Evolutionary conservation across 441 rosid species (phyloP).

Genomic region (Breynia disticha): DNA sequence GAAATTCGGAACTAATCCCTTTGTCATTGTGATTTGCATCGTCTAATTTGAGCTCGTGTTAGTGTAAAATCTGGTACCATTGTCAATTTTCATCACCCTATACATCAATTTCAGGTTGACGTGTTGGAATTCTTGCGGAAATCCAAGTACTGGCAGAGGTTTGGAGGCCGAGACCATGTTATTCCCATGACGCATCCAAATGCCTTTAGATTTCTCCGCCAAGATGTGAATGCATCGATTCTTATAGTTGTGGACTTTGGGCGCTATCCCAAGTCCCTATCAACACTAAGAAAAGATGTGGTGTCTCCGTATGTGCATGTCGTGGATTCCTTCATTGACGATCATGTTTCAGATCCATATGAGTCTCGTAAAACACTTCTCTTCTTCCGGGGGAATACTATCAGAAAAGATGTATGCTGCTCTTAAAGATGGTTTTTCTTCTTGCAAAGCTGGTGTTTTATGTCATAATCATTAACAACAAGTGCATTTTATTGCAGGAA

Average conservation of each 20-base stretch:
- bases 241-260: slow-evolving; percentile 88
- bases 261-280: slow-evolving; percentile 58
- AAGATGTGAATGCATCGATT: slow-evolving; percentile 75
- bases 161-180: slow-evolving; percentile 90
- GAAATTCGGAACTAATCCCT: background rate
- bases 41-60: no score
- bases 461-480: slow-evolving; percentile 12
- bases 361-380: slow-evolving; percentile 68
- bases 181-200: slow-evolving; percentile 98
- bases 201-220: slow-evolving; percentile 88
- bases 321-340: slow-evolving; percentile 60
- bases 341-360: slow-evolving; percentile 46
- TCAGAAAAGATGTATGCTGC: slow-evolving; percentile 65
- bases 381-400: slow-evolving; percentile 84
- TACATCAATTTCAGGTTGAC: slow-evolving; percentile 51
- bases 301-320: slow-evolving; percentile 91
- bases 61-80: slow-evolving; percentile 2
- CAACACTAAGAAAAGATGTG: slow-evolving; percentile 76
- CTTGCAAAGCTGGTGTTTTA: slow-evolving; percentile 5
- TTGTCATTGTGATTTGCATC: no score
- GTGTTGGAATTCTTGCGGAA: slow-evolving; percentile 48
- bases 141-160: slow-evolving; percentile 83
- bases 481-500: slow-evolving; percentile 35
- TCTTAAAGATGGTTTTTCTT: background rate
- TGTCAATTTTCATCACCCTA: slow-evolving; percentile 9